Evolutionary conservation across 73 alveolate genomes (phyloP).

Genomic region (Paramecium bursaria): DNA sequence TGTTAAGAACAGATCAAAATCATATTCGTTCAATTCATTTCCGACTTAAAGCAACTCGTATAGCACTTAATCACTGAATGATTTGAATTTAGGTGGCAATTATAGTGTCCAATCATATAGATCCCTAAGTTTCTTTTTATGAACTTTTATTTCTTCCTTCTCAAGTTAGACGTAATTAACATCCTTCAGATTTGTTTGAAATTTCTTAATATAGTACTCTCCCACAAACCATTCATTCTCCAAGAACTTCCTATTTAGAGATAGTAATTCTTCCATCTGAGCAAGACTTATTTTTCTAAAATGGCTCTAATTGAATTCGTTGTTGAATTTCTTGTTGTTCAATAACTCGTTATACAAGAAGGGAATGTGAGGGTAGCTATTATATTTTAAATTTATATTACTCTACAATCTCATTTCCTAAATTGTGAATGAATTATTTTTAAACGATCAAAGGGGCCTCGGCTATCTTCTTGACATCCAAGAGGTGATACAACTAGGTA

Average conservation of each 20-base stretch:
- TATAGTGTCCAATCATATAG: no score
- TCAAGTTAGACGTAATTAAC: no score
- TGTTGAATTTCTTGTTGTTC: neutral
- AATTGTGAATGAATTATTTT: neutral
- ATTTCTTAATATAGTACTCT: conserved; percentile 8
- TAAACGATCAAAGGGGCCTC: neutral
- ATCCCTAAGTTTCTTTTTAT: no score
- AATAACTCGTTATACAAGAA: neutral
- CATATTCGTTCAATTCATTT: no score
- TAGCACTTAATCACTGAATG: no score
- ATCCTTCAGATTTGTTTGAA: neutral
- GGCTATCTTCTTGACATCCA: neutral
- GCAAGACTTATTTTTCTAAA: conserved; percentile 8
- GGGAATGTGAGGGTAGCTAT: conserved; percentile 9
- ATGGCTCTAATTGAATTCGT: neutral
- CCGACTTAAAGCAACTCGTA: no score
- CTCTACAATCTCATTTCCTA: conserved; percentile 9
- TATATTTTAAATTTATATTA: neutral
- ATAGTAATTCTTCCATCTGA: neutral
- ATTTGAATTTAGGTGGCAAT: no score
- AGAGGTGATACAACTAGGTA: neutral
- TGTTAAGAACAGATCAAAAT: no score
- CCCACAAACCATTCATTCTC: conserved; percentile 32
- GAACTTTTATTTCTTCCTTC: no score
- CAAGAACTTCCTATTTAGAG: neutral